A percentile compares a stretch with the other conserved stretches of the same genome.
These are phyloP conservation scores for Beauveria sp. DNA, from an alignment of 2,329 filamentous ascomycete species.

Conservation along the genomic window DNA sequence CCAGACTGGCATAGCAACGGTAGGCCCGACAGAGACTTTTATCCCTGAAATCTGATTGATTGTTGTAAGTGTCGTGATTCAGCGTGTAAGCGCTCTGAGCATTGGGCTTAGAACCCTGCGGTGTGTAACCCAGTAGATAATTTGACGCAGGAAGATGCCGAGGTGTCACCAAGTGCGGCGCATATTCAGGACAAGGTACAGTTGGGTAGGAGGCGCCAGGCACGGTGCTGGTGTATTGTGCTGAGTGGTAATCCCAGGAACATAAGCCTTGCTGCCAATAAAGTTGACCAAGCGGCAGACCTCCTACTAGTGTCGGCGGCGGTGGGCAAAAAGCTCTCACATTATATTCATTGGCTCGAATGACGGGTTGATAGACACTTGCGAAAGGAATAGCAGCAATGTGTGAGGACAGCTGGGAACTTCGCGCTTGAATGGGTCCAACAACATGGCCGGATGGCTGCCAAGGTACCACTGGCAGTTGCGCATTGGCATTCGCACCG, in stretches of 20 bases:
- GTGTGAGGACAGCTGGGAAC: neutral
- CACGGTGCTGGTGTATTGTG: neutral
- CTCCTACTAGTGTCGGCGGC: constrained; percentile 23
- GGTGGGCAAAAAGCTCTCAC: constrained; percentile 31
- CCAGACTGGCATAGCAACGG: constrained; percentile 61
- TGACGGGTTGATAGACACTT: constrained; percentile 23
- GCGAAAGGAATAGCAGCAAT: neutral
- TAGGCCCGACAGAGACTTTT: constrained; percentile 64
- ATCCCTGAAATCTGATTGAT: constrained; percentile 50
- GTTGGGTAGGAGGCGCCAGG: neutral
- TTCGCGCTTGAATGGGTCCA: neutral
- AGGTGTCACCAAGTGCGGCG: neutral
- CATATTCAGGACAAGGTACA: neutral
- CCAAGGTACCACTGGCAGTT: neutral
- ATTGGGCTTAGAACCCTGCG: neutral
- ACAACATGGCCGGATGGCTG: neutral
- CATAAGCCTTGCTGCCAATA: constrained; percentile 15
- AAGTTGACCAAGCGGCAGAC: constrained; percentile 23
- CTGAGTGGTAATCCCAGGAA: constrained; percentile 1
- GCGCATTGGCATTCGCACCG: neutral
- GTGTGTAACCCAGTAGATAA: neutral
- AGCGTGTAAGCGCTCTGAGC: neutral
- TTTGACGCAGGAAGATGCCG: neutral
- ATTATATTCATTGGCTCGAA: constrained; percentile 30
- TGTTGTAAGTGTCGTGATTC: neutral